Base-by-base conservation (phyloP, 495 filamentous ascomycete species). In the Penicillium samsonianum region DNA sequence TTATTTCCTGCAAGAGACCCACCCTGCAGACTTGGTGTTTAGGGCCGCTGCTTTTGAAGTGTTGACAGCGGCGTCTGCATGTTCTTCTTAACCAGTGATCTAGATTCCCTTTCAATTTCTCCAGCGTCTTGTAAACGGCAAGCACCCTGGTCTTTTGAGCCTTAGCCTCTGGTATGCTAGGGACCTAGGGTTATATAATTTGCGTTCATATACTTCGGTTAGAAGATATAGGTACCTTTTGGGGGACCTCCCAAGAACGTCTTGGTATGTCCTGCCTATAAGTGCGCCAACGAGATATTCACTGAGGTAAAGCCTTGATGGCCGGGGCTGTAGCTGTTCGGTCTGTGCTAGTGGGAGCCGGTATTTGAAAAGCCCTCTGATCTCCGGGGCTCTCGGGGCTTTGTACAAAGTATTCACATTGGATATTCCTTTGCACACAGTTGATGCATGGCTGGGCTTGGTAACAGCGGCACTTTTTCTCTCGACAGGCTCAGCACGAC, bases 131-230 rank as follows among this genome's bases (percentile, higher is more conserved):
- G 48, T 64, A 67, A 1, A 63, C 65, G 8, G 59, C 57, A n/a
- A 70, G 37, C 1, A 71, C 65, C 37, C 67, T 63, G 1, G 61
- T 42, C 42, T 68, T 67, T 3, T 59, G 58, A 37, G 56, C 31
- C 12, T 62, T 60, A 1, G 64, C 65, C 9, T 67, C 64, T 16
- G 61, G 65, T 19, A n/a, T n/a, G n/a, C n/a, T n/a, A n/a, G n/a
- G n/a, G 67, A 60, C 9, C 45, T 17, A 2, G 65, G 65, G 16
- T 70, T 3, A 68, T 66, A 17, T 62, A 53, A 19, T 69, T 64
- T 1, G 71, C 66, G 12, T 64, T 67, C 70, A 73, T 71, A 17
- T 73, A 66, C n/a, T 62, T 64, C 6, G 66, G 60, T 7, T 73
- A 68, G 6, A 69, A 59, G 2, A 55, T 53, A 45, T 71, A 73